Evolutionary conservation across 2,329 filamentous ascomycete species (phyloP), one percentile per base, ranked within the genome.

Genomic region (Ophiostoma ulmi): DNA sequence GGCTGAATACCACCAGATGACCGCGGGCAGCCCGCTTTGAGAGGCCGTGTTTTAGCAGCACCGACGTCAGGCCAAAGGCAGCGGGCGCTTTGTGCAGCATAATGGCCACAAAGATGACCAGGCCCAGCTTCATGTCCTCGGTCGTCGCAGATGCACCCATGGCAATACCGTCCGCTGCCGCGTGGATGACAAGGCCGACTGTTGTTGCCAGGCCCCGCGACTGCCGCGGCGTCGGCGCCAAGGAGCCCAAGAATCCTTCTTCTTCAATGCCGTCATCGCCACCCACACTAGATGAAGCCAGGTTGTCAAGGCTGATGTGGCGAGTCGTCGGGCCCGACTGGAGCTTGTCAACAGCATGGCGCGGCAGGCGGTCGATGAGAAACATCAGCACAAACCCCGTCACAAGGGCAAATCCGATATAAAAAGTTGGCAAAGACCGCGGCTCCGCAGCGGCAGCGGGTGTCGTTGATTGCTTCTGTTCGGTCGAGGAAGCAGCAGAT

Each of bases 11-110:
- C 70, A 97, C 86, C 39, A 99, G 83, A 79, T 98, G 95, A 0
- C 90, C 90, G 71, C 94, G 85, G 0, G 93, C 92, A 11, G 89
- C 90, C 63, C 94, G 88, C 79, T 96, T 98, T 14, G 91, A 93
- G 0, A 98, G 83, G 0, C 95, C 95, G 77, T 97, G 93, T 79
- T 94, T 96, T 66, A 99, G 83, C 66, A 99, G 81, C 1, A 97
- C 88, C 1, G 93, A 94, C 0, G 94, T 98, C 67, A 99, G 82
- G 0, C 95, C 95, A 81, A 99, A 99, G 0, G 95, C 94, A 1
- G 95, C 95, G 0, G 94, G 94, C 1, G 93, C 94, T 81, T 98
- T 99, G 80, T 99, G 95, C 6, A 98, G 88, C 91, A 99, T 96
- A 75, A 99, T 95, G 13, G 95, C 95, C 58, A 97, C 81, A 79